Percentiles rank a stretch among this genome's conserved stretches.
Evolutionary conservation across 164 flowering plant genomes (phyloP).

Genomic region (Paratinospora sagittata): DNA sequence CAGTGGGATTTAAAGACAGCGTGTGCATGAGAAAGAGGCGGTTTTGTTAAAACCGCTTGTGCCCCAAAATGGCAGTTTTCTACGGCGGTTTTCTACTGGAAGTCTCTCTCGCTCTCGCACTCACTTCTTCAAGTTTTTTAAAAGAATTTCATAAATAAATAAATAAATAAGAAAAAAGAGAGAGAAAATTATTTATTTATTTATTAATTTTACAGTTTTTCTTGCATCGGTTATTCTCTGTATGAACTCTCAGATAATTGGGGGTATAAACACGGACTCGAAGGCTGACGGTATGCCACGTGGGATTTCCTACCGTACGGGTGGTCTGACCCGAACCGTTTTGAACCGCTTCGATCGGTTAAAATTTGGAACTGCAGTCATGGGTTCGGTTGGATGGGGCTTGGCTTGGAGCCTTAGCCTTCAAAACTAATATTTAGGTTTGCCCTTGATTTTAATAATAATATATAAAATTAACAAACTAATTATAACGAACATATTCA

Average conservation of each 20-base stretch:
- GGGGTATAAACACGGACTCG: slow-evolving; percentile 11
- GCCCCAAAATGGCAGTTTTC: slow-evolving; percentile 17
- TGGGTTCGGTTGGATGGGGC: too few species aligned
- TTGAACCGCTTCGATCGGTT: too few species aligned
- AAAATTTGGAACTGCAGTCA: too few species aligned
- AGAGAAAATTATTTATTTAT: not conserved
- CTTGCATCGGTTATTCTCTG: not conserved
- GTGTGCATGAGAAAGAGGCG: slow-evolving; percentile 39
- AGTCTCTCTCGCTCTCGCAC: not conserved
- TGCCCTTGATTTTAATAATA: too few species aligned
- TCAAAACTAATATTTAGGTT: too few species aligned
- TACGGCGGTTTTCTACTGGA: slow-evolving; percentile 1
- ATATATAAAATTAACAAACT: too few species aligned
- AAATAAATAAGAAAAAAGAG: too few species aligned
- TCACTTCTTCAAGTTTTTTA: too few species aligned
- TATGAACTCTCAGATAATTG: not conserved
- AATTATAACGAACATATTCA: too few species aligned
- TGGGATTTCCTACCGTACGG: not conserved
- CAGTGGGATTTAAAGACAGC: slow-evolving; percentile 26
- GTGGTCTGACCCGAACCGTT: too few species aligned
- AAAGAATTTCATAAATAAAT: too few species aligned
- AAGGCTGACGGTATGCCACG: slow-evolving; percentile 14
- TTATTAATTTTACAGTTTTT: not conserved
- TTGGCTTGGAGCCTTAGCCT: too few species aligned
- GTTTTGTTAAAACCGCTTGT: slow-evolving; percentile 26